These are phyloP conservation scores for Neostapfia colusana DNA, from an alignment of 176 grass and related monocot genomes.

Conservation along the genomic window DNA sequence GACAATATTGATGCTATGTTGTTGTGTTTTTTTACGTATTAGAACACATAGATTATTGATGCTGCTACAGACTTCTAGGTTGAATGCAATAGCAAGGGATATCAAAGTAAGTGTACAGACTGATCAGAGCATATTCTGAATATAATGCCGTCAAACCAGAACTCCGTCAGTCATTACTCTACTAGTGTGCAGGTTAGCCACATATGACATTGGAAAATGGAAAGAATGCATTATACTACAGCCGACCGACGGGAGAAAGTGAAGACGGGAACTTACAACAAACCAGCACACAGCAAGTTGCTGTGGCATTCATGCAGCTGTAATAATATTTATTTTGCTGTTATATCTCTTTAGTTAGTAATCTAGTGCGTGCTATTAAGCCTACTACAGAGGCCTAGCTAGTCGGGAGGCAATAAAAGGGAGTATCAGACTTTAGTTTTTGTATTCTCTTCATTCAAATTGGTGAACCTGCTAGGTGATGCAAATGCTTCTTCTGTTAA, in stretches of 20 bases:
- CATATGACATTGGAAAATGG: background rate
- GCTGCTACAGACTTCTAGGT: no score
- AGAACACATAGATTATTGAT: no score
- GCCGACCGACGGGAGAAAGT: no score
- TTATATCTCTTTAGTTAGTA: background rate
- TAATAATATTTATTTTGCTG: no score
- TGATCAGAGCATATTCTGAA: background rate
- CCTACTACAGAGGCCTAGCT: no score
- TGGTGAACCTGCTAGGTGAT: no score
- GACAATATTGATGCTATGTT: no score
- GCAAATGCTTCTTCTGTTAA: background rate
- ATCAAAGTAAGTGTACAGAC: no score
- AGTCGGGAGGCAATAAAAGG: background rate
- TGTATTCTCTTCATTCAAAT: background rate
- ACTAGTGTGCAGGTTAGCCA: background rate
- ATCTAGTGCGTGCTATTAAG: no score
- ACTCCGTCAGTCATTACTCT: background rate
- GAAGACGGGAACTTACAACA: background rate
- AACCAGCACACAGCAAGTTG: background rate
- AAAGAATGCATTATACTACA: background rate
- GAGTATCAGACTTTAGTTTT: background rate
- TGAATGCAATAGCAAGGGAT: no score
- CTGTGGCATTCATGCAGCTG: no score
- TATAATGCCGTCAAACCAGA: background rate
- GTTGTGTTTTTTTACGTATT: no score